A percentile compares a stretch with the other conserved stretches of the same genome.
Evolutionary conservation across 352 stramenopile genomes (phyloP).

Genomic region (Blastocystis sp.): DNA sequence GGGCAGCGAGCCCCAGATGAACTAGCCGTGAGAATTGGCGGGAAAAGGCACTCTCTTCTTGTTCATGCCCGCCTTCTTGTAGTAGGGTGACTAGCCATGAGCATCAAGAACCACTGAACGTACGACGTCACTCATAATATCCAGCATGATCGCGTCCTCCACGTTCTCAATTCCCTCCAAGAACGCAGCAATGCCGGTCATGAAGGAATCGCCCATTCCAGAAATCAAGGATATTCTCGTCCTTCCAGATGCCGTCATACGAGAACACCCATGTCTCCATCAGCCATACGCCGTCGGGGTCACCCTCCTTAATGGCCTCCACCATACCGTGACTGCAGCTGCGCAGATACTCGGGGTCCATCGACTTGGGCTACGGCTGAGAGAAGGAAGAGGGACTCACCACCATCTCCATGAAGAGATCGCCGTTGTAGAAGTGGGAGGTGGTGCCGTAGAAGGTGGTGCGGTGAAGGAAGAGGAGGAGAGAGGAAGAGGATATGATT

Average conservation of each 20-base stretch:
- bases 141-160: constrained; percentile 78
- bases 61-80: constrained; percentile 76
- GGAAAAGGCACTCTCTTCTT: constrained; percentile 75
- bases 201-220: background rate
- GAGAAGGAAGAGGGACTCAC: background rate
- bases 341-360: background rate
- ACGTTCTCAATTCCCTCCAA: constrained; percentile 74
- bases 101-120: background rate
- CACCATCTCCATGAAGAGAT: constrained; percentile 72
- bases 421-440: constrained; percentile 63
- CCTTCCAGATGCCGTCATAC: background rate
- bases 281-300: background rate
- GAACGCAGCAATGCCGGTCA: background rate
- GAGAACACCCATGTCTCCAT: background rate
- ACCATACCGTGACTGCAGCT: background rate
- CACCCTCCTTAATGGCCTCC: background rate
- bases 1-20: constrained; percentile 81
- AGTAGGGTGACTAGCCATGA: background rate
- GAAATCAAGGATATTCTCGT: constrained; percentile 65
- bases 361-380: background rate
- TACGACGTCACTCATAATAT: constrained; percentile 76
- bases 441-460: background rate
- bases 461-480: background rate
- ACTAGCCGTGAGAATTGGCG: constrained; percentile 80
- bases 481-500: background rate